Conservation (phyloP, 257 asterid species). For the Striga asiatica region DNA sequence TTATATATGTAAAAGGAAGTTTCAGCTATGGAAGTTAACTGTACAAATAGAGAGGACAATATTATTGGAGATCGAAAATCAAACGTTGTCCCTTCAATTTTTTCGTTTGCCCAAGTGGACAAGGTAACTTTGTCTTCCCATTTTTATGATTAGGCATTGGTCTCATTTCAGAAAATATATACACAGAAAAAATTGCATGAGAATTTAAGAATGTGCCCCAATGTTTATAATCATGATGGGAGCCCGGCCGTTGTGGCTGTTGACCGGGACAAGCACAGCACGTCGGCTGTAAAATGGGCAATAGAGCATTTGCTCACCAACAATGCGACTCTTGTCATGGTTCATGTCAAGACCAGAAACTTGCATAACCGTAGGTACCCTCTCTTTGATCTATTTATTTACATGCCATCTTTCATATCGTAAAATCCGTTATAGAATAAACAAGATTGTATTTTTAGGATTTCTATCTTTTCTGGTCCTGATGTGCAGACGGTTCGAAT, state of each 20-base stretch:
- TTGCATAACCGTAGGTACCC: constrained; percentile 36
- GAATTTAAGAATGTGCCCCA: constrained; percentile 10
- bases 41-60: too few species aligned
- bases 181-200: background rate
- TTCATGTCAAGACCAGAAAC: constrained; percentile 30
- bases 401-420: background rate
- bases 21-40: too few species aligned
- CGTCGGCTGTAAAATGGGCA: constrained; percentile 45
- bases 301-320: constrained; percentile 33
- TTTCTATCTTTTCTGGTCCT: background rate
- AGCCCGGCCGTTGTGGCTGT: constrained; percentile 36
- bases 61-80: too few species aligned
- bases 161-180: background rate
- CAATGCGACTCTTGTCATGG: constrained; percentile 22
- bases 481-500: constrained; percentile 14
- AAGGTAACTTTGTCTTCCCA: too few species aligned
- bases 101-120: too few species aligned
- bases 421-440: background rate
- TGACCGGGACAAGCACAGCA: constrained; percentile 45
- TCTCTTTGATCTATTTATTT: background rate
- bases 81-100: too few species aligned
- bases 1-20: too few species aligned
- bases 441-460: background rate
- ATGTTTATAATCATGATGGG: background rate
- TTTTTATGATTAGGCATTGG: too few species aligned